Percentiles rank a stretch among this genome's conserved stretches.
phyloP scores from a whole-genome alignment of 202 grass and related monocot species.

The Thinopyrum obtusiflorum region DNA sequence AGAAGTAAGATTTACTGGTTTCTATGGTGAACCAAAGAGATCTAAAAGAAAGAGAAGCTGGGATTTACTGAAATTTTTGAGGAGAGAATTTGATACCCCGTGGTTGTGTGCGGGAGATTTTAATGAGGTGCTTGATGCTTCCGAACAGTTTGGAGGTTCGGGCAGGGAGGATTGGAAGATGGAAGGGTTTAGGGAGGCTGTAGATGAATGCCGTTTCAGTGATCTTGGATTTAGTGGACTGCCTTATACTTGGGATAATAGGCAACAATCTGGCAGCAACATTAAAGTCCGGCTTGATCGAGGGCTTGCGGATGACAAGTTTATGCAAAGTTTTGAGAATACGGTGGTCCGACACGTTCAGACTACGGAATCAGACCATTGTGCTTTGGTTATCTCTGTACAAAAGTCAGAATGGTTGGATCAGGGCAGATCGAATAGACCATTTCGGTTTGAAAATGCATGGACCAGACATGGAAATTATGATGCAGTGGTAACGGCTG shows the following conservation, averaged over 20 bases:
- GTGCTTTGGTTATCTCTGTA: too few species aligned
- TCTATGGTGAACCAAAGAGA: not conserved
- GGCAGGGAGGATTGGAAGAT: not conserved
- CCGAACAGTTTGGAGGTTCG: not conserved
- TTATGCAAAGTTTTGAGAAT: too few species aligned
- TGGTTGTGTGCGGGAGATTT: not conserved
- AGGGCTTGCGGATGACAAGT: not conserved
- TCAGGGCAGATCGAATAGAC: not conserved
- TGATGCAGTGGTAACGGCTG: too few species aligned
- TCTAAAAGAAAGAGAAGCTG: not conserved
- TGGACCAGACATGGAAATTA: not conserved
- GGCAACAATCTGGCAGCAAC: too few species aligned
- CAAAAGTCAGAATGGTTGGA: not conserved
- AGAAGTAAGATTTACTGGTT: not conserved
- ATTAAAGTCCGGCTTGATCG: too few species aligned
- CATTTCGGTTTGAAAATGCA: not conserved
- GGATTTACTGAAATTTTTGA: not conserved
- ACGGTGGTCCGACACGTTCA: too few species aligned
- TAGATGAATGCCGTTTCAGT: accelerated
- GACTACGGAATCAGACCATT: too few species aligned
- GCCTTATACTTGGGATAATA: too few species aligned
- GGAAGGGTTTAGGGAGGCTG: not conserved
- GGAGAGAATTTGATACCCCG: not conserved
- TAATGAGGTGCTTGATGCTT: not conserved
- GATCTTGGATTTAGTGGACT: not conserved